A percentile compares a stretch with the other conserved stretches of the same genome.
These are phyloP conservation scores for Ulmus americana DNA, from an alignment of 331 rosid genomes.

Conservation along the genomic window DNA sequence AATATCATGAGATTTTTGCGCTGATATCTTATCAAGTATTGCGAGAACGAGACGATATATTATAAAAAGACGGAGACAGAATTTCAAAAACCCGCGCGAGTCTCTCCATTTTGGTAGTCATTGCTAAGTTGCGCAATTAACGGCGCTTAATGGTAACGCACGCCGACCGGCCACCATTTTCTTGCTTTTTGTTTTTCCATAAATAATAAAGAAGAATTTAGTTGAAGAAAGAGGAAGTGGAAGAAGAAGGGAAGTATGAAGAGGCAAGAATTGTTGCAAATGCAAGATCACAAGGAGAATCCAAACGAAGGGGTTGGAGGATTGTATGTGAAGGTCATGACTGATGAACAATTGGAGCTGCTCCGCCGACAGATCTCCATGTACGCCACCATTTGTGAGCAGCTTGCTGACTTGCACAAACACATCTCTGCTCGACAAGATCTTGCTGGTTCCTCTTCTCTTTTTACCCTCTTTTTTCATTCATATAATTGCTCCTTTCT, in stretches of 20 bases:
- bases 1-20: no score
- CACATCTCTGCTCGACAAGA: slow-evolving; percentile 54
- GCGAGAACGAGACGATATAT: neutral
- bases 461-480: neutral
- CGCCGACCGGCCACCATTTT: neutral
- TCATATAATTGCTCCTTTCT: neutral
- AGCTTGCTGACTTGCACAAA: slow-evolving; percentile 68
- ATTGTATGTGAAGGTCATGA: slow-evolving; percentile 57
- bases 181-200: neutral
- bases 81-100: no score
- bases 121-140: slow-evolving; percentile 1
- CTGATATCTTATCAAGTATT: no score
- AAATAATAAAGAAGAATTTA: neutral
- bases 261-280: neutral
- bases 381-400: slow-evolving; percentile 59
- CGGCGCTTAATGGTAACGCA: neutral
- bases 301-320: slow-evolving; percentile 28
- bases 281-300: slow-evolving; percentile 3
- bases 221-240: slow-evolving; percentile 7
- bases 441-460: slow-evolving; percentile 39
- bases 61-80: neutral
- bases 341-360: slow-evolving; percentile 66
- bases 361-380: slow-evolving; percentile 59
- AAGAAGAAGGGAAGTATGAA: slow-evolving; percentile 10
- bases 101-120: neutral